Conservation (phyloP, 1,284 basidiomycete genomes). For the Leccinum insigne region DNA sequence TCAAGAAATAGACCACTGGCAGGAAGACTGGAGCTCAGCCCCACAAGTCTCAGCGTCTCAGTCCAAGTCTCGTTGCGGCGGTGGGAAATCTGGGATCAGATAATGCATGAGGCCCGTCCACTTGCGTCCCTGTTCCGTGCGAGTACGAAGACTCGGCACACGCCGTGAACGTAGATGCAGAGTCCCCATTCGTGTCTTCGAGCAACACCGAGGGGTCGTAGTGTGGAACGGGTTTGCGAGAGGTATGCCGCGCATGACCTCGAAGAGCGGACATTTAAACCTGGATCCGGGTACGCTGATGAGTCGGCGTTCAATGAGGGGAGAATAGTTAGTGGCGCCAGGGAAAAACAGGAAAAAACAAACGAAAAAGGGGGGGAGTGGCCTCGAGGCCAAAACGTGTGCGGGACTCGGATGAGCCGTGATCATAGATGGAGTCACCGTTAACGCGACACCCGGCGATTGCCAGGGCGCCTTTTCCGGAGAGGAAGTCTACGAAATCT, state of each 20-base stretch:
- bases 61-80: constrained; percentile 28
- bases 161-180: constrained; percentile 22
- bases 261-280: too few relatives aligned
- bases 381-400: too few relatives aligned
- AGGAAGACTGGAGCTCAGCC: background rate
- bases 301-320: too few relatives aligned
- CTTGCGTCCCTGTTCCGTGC: constrained; percentile 21
- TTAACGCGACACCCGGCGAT: too few relatives aligned
- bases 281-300: too few relatives aligned
- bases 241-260: constrained; percentile 27
- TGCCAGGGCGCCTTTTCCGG: too few relatives aligned
- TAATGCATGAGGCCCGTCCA: constrained; percentile 35
- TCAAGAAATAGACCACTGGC: background rate
- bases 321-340: too few relatives aligned
- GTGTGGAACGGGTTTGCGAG: constrained; percentile 46
- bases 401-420: too few relatives aligned
- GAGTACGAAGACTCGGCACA: constrained; percentile 32
- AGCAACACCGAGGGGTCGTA: constrained; percentile 36
- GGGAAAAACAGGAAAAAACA: too few relatives aligned
- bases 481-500: too few relatives aligned
- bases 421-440: too few relatives aligned
- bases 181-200: constrained; percentile 23
- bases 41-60: background rate
- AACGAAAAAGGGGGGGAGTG: too few relatives aligned
- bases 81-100: constrained; percentile 44